Evolutionary conservation across 345 rosid species (phyloP).

Genomic region (Brassica napus): DNA sequence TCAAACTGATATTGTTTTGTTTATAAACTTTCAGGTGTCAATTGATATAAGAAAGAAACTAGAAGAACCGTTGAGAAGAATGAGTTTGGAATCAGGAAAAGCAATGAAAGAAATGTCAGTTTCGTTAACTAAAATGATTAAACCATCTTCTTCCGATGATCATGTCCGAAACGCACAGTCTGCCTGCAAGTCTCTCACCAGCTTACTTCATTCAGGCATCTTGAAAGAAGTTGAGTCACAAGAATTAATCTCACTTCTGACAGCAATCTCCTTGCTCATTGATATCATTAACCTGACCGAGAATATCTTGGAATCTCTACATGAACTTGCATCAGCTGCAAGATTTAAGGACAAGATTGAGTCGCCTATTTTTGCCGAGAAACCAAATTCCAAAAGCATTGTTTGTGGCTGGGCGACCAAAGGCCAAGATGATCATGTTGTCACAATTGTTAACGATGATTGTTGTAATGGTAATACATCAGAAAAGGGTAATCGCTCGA

Average conservation of each 20-base stretch:
- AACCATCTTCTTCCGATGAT: slow-evolving; percentile 39
- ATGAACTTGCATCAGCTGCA: slow-evolving; percentile 58
- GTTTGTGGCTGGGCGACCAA: slow-evolving; percentile 16
- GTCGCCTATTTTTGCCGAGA: slow-evolving; percentile 34
- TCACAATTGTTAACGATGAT: slow-evolving; percentile 23
- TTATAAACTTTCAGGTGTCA: slow-evolving; percentile 46
- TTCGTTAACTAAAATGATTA: slow-evolving; percentile 51
- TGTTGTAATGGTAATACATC: slow-evolving; percentile 5
- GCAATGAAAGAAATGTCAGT: slow-evolving; percentile 58
- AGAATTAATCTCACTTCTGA: slow-evolving; percentile 44
- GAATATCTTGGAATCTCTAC: slow-evolving; percentile 51
- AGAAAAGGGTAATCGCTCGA: not conserved
- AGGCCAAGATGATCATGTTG: slow-evolving; percentile 28
- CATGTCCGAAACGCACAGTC: slow-evolving; percentile 50
- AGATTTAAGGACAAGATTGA: slow-evolving; percentile 43
- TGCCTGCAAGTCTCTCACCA: slow-evolving; percentile 45
- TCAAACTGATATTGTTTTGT: not conserved
- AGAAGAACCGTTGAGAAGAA: slow-evolving; percentile 46
- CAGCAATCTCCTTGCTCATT: slow-evolving; percentile 55
- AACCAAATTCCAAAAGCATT: slow-evolving; percentile 10
- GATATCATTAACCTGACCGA: slow-evolving; percentile 55
- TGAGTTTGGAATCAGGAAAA: slow-evolving; percentile 55
- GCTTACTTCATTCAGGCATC: slow-evolving; percentile 46
- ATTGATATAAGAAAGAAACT: slow-evolving; percentile 39
- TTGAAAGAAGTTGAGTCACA: slow-evolving; percentile 49